These are phyloP conservation scores for Colletotrichum sp. DNA, from an alignment of 2,329 filamentous ascomycete genomes.

Conservation along the genomic window DNA sequence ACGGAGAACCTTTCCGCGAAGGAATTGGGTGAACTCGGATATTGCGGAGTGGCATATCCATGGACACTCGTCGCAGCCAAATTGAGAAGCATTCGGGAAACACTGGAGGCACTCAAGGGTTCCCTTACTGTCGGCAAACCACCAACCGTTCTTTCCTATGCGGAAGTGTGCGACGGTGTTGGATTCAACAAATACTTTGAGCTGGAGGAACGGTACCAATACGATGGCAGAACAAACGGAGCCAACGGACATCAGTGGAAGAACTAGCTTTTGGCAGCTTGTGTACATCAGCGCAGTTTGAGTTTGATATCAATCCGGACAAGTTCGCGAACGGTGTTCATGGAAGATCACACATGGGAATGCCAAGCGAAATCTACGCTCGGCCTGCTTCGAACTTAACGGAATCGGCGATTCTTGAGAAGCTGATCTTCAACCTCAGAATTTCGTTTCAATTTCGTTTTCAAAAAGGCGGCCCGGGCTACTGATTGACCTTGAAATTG, in stretches of 20 bases:
- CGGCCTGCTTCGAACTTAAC: neutral
- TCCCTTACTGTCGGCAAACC: constrained; percentile 46
- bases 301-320: neutral
- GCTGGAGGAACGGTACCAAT: constrained; percentile 9
- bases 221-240: neutral
- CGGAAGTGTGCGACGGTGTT: constrained; percentile 49
- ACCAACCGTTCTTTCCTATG: constrained; percentile 45
- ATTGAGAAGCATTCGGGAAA: constrained; percentile 41
- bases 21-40: constrained; percentile 40
- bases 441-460: neutral
- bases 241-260: constrained; percentile 16
- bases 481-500: neutral
- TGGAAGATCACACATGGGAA: neutral
- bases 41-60: constrained; percentile 45
- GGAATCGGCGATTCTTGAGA: neutral
- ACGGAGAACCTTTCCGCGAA: constrained; percentile 38
- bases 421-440: neutral
- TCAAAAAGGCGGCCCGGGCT: neutral
- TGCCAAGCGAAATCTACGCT: neutral
- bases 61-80: constrained; percentile 50
- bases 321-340: neutral
- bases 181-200: constrained; percentile 47
- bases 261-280: neutral
- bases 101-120: constrained; percentile 42
- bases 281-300: neutral